Evolutionary conservation across 192 early-diverging fungal species (phyloP).

Genomic region (Rhizophagus prolifer): DNA sequence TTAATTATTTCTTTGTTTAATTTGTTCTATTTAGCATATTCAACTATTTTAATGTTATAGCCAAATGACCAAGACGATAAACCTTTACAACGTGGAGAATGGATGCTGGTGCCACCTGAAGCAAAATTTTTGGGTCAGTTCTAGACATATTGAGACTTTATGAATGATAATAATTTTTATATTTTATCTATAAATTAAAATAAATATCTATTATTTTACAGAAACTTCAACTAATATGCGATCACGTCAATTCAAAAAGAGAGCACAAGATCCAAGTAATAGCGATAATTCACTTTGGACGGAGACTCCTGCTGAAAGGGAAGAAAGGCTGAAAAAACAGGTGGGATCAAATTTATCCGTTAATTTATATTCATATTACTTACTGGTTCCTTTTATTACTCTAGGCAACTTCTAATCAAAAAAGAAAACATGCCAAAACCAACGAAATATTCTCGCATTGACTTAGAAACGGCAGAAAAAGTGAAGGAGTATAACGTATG

Average conservation of each 20-base stretch:
- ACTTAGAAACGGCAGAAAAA: conserved; percentile 34
- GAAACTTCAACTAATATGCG: conserved; percentile 31
- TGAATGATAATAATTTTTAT: background rate
- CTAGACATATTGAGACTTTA: too few species aligned
- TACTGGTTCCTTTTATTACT: background rate
- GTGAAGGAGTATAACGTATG: conserved; percentile 39
- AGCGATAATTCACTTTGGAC: conserved; percentile 57
- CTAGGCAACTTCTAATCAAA: background rate
- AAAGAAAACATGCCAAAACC: conserved; percentile 23
- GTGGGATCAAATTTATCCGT: background rate
- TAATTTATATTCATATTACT: background rate
- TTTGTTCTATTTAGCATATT: background rate
- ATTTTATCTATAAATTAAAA: background rate
- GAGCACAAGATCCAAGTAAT: conserved; percentile 32
- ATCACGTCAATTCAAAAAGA: conserved; percentile 49
- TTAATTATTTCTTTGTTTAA: background rate
- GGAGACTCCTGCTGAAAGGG: conserved; percentile 54
- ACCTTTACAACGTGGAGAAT: conserved; percentile 49
- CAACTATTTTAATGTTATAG: background rate
- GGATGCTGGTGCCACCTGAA: conserved; percentile 64
- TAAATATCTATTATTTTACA: background rate
- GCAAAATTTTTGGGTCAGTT: conserved; percentile 37
- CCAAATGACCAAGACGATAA: conserved; percentile 2
- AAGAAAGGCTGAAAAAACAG: conserved; percentile 32
- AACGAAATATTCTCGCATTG: conserved; percentile 29